Conservation (phyloP, 2,329 filamentous ascomycete species). For the Colletotrichum sp. region DNA sequence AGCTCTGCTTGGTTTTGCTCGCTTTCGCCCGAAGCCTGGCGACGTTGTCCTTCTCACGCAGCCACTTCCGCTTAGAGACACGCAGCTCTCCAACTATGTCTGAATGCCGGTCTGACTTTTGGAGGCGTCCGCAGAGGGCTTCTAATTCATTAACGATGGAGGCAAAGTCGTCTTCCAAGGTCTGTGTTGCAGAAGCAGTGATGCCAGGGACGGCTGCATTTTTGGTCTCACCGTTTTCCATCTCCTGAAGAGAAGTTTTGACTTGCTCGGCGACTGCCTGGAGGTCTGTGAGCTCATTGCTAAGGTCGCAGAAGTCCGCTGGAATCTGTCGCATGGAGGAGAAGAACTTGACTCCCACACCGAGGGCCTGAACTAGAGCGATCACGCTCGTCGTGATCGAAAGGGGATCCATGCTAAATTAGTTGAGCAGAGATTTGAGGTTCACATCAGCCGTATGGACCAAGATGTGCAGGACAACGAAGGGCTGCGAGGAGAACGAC, state of each 20-base stretch:
- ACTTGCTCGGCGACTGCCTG: not conserved
- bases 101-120: not conserved
- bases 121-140: not conserved
- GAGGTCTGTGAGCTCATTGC: not conserved
- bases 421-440: not conserved
- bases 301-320: not conserved
- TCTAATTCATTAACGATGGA: not conserved
- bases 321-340: not conserved
- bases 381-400: not conserved
- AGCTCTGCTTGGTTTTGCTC: not conserved
- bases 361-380: not conserved
- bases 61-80: not conserved
- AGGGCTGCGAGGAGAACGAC: not conserved
- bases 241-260: not conserved
- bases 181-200: not conserved
- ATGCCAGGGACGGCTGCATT: not conserved
- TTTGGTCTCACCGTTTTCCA: not conserved
- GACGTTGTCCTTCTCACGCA: not conserved
- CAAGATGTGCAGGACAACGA: not conserved
- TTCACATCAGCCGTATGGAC: not conserved
- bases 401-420: not conserved
- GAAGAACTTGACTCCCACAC: not conserved
- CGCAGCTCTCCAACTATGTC: not conserved
- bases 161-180: not conserved
- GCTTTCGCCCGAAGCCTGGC: not conserved